Conservation (phyloP, 2,329 filamentous ascomycete species). For the Alternaria ventricosa region DNA sequence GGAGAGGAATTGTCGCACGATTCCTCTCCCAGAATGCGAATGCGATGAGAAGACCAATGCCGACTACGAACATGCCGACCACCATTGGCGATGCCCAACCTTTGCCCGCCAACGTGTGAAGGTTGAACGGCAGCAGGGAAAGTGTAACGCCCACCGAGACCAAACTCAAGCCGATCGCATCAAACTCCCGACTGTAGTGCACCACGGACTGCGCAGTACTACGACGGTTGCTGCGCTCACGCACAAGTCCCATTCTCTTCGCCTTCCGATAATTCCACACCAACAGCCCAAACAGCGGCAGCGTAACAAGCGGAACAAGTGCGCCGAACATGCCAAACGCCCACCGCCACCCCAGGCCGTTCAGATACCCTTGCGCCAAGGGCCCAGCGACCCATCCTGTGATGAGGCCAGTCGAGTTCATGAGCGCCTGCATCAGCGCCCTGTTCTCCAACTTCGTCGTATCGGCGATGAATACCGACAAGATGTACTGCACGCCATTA, state of each 20-base stretch:
- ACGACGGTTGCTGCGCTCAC: conserved; percentile 52
- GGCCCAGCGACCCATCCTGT: conserved; percentile 30
- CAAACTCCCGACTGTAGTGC: conserved; percentile 67
- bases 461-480: conserved; percentile 69
- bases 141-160: conserved; percentile 65
- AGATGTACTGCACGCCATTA: conserved; percentile 57
- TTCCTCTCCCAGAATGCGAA: conserved; percentile 49
- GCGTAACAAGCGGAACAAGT: conserved; percentile 64
- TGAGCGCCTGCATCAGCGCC: conserved; percentile 64
- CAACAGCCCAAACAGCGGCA: conserved; percentile 66
- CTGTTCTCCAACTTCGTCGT: conserved; percentile 69
- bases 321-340: conserved; percentile 70
- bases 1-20: conserved; percentile 44
- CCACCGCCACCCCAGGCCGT: conserved; percentile 66
- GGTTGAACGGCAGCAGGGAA: conserved; percentile 71
- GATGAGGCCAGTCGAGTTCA: conserved; percentile 24
- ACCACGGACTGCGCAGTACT: conserved; percentile 55
- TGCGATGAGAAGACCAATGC: conserved; percentile 37
- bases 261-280: conserved; percentile 65
- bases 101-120: conserved; percentile 32
- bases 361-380: conserved; percentile 48
- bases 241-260: conserved; percentile 58
- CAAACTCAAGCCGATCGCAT: conserved; percentile 66
- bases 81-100: conserved; percentile 36
- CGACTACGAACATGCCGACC: conserved; percentile 46